A percentile compares a stretch with the other conserved stretches of the same genome.
Conservation (phyloP, 257 asterid species). For the Penstemon eatonii region DNA sequence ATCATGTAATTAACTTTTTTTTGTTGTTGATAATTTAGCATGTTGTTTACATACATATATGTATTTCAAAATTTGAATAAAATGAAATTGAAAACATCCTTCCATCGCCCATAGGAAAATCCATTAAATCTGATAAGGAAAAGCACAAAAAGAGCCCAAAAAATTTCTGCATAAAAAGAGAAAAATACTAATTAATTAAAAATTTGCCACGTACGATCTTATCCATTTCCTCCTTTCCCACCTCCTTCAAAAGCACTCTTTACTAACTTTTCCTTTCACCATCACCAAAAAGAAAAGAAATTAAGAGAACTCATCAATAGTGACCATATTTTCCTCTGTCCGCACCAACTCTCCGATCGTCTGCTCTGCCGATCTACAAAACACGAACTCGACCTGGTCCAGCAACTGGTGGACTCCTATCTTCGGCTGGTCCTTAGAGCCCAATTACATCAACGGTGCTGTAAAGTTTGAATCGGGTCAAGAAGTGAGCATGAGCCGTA, state of each 20-base stretch:
- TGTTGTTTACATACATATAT: too few species aligned
- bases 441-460: constrained; percentile 49
- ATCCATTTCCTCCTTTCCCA: constrained; percentile 26
- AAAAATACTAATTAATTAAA: background rate
- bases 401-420: constrained; percentile 68
- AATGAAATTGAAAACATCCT: too few species aligned
- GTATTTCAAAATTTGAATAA: too few species aligned
- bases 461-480: constrained; percentile 16
- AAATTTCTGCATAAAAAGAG: constrained; percentile 6
- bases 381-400: constrained; percentile 29
- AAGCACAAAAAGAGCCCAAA: background rate
- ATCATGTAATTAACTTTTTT: too few species aligned
- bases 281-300: background rate
- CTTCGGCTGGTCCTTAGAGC: constrained; percentile 65
- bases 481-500: constrained; percentile 3
- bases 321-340: constrained; percentile 35
- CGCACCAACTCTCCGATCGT: constrained; percentile 30
- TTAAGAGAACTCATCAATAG: constrained; percentile 27
- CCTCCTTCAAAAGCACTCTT: background rate
- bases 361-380: constrained; percentile 36
- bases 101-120: background rate
- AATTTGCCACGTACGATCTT: constrained; percentile 33
- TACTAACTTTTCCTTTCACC: constrained; percentile 18
- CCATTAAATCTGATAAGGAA: background rate
- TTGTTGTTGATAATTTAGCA: too few species aligned